These are phyloP conservation scores for Theileria parva DNA, from an alignment of 169 alveolate species.

Conservation along the genomic window DNA sequence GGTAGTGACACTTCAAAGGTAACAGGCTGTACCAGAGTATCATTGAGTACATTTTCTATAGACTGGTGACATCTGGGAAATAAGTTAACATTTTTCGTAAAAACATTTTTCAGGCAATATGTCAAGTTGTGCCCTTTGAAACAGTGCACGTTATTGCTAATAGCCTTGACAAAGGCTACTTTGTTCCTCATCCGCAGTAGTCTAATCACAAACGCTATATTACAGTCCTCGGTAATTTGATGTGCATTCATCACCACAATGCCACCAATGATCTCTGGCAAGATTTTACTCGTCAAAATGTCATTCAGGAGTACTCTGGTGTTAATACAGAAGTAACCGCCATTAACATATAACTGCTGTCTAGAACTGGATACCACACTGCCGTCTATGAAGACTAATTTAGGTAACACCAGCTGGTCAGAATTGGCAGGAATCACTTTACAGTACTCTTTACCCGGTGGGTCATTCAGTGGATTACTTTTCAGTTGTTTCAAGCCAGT, in stretches of 20 bases:
- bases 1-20: constrained; percentile 47
- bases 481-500: background rate
- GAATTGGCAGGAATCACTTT: background rate
- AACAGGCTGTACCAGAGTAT: constrained; percentile 49
- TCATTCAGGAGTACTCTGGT: constrained; percentile 54
- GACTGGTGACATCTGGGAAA: constrained; percentile 52
- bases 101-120: constrained; percentile 40
- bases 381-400: constrained; percentile 55
- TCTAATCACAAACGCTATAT: constrained; percentile 53
- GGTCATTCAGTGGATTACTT: too few relatives aligned
- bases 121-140: constrained; percentile 37
- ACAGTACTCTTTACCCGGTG: background rate
- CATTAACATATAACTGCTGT: constrained; percentile 58
- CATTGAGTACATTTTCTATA: constrained; percentile 35
- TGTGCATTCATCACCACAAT: constrained; percentile 61
- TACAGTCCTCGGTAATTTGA: constrained; percentile 52
- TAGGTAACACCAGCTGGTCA: constrained; percentile 19
- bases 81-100: constrained; percentile 40
- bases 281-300: constrained; percentile 38
- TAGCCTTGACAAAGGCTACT: constrained; percentile 62
- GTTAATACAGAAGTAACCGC: constrained; percentile 45
- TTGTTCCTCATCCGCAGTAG: constrained; percentile 45
- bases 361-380: constrained; percentile 28
- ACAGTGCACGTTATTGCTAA: constrained; percentile 35
- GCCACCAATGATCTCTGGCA: constrained; percentile 58